Base-by-base conservation (phyloP, 345 rosid genomes). In the Pistacia atlantica region DNA sequence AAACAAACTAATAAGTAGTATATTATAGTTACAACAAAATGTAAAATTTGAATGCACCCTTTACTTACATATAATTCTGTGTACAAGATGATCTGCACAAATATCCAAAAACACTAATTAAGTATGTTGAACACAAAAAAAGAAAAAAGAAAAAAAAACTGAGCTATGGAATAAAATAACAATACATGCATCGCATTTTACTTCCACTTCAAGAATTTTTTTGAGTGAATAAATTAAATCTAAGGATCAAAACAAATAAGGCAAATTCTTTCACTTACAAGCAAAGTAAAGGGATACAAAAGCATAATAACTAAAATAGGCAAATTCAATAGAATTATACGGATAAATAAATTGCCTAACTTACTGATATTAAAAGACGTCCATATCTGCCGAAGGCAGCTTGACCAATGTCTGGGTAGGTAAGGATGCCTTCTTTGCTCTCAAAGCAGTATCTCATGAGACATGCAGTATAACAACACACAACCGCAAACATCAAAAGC, bases 321-420 rank as follows among this genome's bases (percentile, higher is more conserved):
- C 12, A 6, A 46, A 20, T 20, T 66, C 33, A 42, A 45, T 66
- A 66, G 38, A 49, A 68, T 11, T 57, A 48, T 22, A 38, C 20
- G 5, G 58, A 48, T 49, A 9, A 25, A 25, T 5, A 69, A 69
- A 9, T 49, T 37, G 54, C 28, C 12, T 42, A 75, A 86, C 97
- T 87, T 79, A 93, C 99, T 69, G 95, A 90, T 64, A 89, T 80
- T 51, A 87, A 75, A 78, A 93, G 88, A 31, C 98, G 97, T 72
- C 99, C 99, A 49, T 85, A 89, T 80, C 83, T 92, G 37, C 99
- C 99, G 49, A 96, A 96, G 62, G 99, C 97, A 60, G 97, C 99
- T 87, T 96, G 91, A 60, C 98, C 98, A 65, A 96, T 83, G 78
- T 96, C 99, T 48, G 99, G 98, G 75, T 96, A 96, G 37, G 93